Conservation (phyloP, 2,329 filamentous ascomycete species). For the Penicillium verrucosum region DNA sequence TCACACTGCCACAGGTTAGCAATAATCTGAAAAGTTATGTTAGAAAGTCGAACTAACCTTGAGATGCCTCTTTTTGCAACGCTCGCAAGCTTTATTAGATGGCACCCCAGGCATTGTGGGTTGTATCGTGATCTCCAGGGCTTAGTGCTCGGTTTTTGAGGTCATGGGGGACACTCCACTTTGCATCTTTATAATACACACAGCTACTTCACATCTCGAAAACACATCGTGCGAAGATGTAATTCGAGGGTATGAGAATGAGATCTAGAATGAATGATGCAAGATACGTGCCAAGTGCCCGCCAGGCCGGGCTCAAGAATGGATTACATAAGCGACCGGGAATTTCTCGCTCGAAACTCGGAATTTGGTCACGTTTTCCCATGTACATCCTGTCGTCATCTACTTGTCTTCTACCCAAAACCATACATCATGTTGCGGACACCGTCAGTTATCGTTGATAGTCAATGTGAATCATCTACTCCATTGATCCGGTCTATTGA, state of each 20-base stretch:
- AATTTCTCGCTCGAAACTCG: conserved; percentile 2
- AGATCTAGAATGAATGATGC: conserved; percentile 2
- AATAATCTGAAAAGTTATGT: not conserved
- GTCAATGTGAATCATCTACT: not conserved
- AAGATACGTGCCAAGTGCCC: not conserved
- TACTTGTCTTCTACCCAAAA: not conserved
- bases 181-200: not conserved
- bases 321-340: not conserved
- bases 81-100: conserved; percentile 40
- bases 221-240: not conserved
- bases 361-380: not conserved
- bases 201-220: conserved; percentile 2
- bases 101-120: conserved; percentile 38
- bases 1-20: conserved; percentile 33
- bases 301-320: not conserved
- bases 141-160: not conserved
- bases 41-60: conserved; percentile 27
- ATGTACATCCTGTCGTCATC: conserved; percentile 10
- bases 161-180: not conserved
- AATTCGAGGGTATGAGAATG: not conserved
- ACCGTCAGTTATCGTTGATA: not conserved
- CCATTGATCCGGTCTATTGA: conserved; percentile 9
- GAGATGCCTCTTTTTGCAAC: conserved; percentile 40
- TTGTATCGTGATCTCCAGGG: not conserved
- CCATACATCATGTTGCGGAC: conserved; percentile 5